Evolutionary conservation across 2,329 filamentous ascomycete species (phyloP), one percentile per base, ranked within the genome.

Genomic region (Exserohilum turcica): DNA sequence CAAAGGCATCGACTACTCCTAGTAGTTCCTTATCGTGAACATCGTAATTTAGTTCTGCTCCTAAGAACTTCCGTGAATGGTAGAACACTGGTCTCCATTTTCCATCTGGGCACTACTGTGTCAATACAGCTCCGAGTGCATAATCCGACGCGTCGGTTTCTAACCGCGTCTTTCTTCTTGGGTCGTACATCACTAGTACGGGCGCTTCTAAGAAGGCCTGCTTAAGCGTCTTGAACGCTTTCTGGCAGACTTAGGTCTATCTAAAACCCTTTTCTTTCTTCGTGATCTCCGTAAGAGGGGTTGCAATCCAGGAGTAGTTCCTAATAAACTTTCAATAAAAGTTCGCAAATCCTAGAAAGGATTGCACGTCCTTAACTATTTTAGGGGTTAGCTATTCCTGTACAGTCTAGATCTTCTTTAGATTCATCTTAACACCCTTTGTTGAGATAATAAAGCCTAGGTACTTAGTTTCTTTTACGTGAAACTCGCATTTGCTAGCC

Each of bases 401-500:
- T n/a, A n/a, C n/a, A n/a, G n/a, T n/a, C n/a, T n/a, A n/a, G n/a
- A n/a, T n/a, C n/a, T n/a, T n/a, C n/a, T n/a, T n/a, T n/a, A n/a
- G n/a, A n/a, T n/a, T n/a, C n/a, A n/a, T n/a, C n/a, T n/a, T n/a
- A n/a, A n/a, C n/a, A n/a, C n/a, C n/a, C n/a, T n/a, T n/a, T n/a
- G n/a, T n/a, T n/a, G n/a, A n/a, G n/a, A n/a, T n/a, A n/a, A 32
- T 27, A 75, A 56, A 28, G 51, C 64, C 55, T 32, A 76, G 52
- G 52, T 68, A 76, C 18, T 67, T 52, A 28, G 67, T 55, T 54
- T 63, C 31, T 24, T 66, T 54, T 31, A 55, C 54, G 51, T 68
- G 54, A 52, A 74, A 75, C 39, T 67, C 39, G 54, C 53, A 73
- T 58, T 75, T 75, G 5, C 65, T 52, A 24, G 57, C 51, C 27